Conservation (phyloP, 495 filamentous ascomycete genomes). For the Xylaria castorea region DNA sequence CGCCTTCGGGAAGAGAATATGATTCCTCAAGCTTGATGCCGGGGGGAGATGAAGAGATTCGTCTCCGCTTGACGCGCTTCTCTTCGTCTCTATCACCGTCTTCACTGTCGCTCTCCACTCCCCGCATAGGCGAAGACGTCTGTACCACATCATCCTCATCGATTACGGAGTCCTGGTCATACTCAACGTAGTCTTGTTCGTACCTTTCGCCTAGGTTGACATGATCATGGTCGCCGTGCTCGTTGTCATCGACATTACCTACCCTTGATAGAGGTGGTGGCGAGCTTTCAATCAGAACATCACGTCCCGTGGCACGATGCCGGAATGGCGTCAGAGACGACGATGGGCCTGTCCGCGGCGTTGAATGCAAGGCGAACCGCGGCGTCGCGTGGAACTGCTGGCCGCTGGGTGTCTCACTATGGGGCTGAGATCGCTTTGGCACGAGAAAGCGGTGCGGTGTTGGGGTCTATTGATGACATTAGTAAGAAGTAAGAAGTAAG, state of each 20-base stretch:
- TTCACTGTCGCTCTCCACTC: conserved; percentile 26
- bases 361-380: conserved; percentile 45
- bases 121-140: conserved; percentile 33
- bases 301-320: conserved; percentile 30
- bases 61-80: conserved; percentile 34
- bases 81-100: conserved; percentile 22
- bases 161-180: conserved; percentile 31
- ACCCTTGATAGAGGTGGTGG: conserved; percentile 23
- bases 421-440: conserved; percentile 46
- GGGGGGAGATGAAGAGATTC: conserved; percentile 38
- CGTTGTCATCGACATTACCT: background rate
- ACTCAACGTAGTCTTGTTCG: conserved; percentile 33
- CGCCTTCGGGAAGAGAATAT: background rate
- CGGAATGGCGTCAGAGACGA: conserved; percentile 36
- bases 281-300: conserved; percentile 37
- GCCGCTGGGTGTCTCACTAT: conserved; percentile 38
- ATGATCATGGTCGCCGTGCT: background rate
- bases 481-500: conserved; percentile 2
- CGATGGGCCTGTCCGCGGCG: conserved; percentile 31
- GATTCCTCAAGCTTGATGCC: conserved; percentile 11
- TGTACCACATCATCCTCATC: conserved; percentile 32
- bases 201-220: background rate
- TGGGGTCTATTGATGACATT: conserved; percentile 43
- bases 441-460: conserved; percentile 51
- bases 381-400: conserved; percentile 51